These are phyloP conservation scores for Leptoxyphium fumago DNA, from an alignment of 2,329 filamentous ascomycete species.

Conservation along the genomic window DNA sequence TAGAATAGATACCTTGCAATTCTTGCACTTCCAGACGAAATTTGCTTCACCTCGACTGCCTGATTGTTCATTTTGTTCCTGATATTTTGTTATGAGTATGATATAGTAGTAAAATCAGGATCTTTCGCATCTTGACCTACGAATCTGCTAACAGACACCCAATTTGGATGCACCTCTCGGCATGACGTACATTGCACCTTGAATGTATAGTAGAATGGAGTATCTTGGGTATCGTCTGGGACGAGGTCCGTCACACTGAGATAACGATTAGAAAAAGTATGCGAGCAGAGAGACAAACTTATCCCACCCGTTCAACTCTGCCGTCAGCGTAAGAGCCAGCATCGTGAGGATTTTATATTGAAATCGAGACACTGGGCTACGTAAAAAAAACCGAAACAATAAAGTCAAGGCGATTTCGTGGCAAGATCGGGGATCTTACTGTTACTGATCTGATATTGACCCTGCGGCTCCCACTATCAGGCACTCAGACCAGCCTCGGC, in stretches of 20 bases:
- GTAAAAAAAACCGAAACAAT: too few species aligned
- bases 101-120: neutral
- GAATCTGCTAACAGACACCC: constrained; percentile 74
- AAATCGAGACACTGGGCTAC: too few species aligned
- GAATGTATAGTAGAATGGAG: constrained; percentile 93
- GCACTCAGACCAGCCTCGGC: too few species aligned
- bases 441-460: too few species aligned
- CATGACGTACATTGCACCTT: constrained; percentile 98
- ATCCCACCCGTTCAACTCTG: constrained; percentile 53
- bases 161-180: constrained; percentile 76
- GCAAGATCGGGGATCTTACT: too few species aligned
- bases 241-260: constrained; percentile 75
- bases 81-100: neutral
- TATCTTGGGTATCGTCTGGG: constrained; percentile 65
- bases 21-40: constrained; percentile 99
- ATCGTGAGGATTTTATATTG: constrained; percentile 25
- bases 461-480: too few species aligned
- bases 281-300: neutral
- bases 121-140: constrained; percentile 38
- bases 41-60: constrained; percentile 92
- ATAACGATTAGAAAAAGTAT: neutral
- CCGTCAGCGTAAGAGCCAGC: constrained; percentile 52
- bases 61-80: constrained; percentile 84
- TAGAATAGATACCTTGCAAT: constrained; percentile 60
- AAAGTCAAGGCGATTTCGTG: too few species aligned